These are phyloP conservation scores for Globisporangium paddicum DNA, from an alignment of 352 stramenopile species.

Conservation along the genomic window DNA sequence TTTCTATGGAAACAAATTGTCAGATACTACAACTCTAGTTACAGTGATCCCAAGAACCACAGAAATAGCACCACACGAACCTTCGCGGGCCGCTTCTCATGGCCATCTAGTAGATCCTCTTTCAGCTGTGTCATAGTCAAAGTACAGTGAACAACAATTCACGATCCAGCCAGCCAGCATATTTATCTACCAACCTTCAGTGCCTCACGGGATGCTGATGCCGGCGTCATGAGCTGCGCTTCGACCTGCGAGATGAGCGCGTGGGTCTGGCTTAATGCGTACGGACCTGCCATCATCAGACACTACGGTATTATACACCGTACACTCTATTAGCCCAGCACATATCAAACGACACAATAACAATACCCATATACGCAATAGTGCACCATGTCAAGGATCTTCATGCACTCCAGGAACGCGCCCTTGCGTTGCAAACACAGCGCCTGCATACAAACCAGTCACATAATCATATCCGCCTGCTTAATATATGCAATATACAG, in stretches of 20 bases:
- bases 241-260: constrained; percentile 39
- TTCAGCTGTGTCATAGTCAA: too few species aligned
- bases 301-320: too few species aligned
- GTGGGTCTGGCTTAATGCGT: constrained; percentile 38
- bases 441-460: constrained; percentile 16
- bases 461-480: background rate
- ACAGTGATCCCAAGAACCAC: too few species aligned
- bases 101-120: too few species aligned
- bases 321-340: too few species aligned
- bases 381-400: constrained; percentile 64
- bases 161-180: too few species aligned
- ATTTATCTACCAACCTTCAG: background rate
- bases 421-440: constrained; percentile 23
- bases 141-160: too few species aligned
- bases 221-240: constrained; percentile 10
- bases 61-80: background rate
- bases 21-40: background rate
- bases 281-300: constrained; percentile 72
- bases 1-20: constrained; percentile 5
- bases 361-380: too few species aligned
- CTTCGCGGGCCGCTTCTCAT: constrained; percentile 10
- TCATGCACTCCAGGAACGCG: constrained; percentile 26
- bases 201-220: background rate
- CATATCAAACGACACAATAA: too few species aligned
- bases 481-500: background rate